Evolutionary conservation across 768 basidiomycete genomes (phyloP), one percentile per base, ranked within the genome.

Genomic region (Suillus subaureus): DNA sequence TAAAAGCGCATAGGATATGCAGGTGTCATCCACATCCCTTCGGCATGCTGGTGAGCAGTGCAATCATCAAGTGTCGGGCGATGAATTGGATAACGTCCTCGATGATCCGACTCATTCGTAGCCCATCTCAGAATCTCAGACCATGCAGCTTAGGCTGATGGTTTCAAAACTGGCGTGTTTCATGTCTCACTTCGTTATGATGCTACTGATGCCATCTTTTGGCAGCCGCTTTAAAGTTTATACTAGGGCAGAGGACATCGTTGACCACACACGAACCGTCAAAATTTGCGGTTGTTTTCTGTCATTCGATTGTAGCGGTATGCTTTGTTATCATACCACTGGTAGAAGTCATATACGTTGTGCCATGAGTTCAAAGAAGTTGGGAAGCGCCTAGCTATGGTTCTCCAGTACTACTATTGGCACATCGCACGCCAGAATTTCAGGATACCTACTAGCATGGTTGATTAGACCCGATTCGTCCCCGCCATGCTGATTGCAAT

Each of bases 201-300:
- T n/a, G n/a, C n/a, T n/a, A 31, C 31, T 31, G 31, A 31, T 31
- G 5, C 31, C 2, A 31, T 3, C 5, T 40, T 61, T 52, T 60
- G 23, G 11, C 64, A 80, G 81, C 11, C 43, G 2, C 18, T 43
- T 5, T 21, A 8, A n/a, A n/a, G n/a, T n/a, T n/a, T n/a, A n/a
- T 43, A 21, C 18, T 8, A 21, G 8, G 6, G 33, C 33, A 35
- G 33, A 3, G n/a, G n/a, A n/a, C 43, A 45, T 11, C 21, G 9
- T 45, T 45, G n/a, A n/a, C 45, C 45, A n/a, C 21, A n/a, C 45
- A 45, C 11, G n/a, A 4, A 45, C 4, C 8, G 21, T 45, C 43
- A 6, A 43, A 35, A 35, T 1, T 35, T 9, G 33, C 1, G 33
- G 7, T 35, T 35, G 33, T 35, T 35, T 7, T 35, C 33, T 35